Percentiles rank a stretch among this genome's conserved stretches.
phyloP scores from a whole-genome alignment of 2,329 filamentous ascomycete genomes.

The Parastagonospora nodorum region DNA sequence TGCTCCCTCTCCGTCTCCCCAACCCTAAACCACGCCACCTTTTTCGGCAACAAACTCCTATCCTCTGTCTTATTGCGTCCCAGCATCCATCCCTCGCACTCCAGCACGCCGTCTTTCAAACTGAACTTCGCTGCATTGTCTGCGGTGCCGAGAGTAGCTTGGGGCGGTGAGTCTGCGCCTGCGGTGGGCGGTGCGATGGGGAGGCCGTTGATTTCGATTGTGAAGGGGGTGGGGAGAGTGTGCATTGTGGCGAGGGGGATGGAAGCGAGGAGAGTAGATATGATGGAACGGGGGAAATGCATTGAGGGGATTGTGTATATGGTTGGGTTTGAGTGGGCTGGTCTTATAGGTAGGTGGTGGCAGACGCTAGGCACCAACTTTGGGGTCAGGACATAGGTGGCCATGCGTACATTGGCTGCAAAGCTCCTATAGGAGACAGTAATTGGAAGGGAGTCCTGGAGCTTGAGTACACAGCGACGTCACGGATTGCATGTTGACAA shows the following conservation, averaged over 20 bases:
- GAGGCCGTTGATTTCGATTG: constrained; percentile 29
- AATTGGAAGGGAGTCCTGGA: no score
- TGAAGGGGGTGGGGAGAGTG: constrained; percentile 26
- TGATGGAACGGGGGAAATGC: constrained; percentile 1
- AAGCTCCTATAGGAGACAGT: no score
- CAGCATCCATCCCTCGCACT: constrained; percentile 24
- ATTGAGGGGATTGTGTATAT: background rate
- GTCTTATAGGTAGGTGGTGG: no score
- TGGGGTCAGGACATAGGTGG: no score
- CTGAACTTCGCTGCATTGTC: constrained; percentile 27
- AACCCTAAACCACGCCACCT: constrained; percentile 30
- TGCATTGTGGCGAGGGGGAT: constrained; percentile 21
- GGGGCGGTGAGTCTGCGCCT: constrained; percentile 13
- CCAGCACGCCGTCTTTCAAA: constrained; percentile 24
- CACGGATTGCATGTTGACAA: no score
- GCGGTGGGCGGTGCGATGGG: constrained; percentile 17
- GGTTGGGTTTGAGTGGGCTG: no score
- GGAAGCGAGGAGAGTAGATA: constrained; percentile 9
- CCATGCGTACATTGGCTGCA: no score
- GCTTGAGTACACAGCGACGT: no score
- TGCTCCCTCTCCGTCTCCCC: constrained; percentile 1
- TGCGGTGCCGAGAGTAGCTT: constrained; percentile 20
- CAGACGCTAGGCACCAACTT: no score
- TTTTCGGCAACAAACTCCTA: constrained; percentile 29
- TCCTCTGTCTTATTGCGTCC: constrained; percentile 26